Conservation (phyloP, 176 grass and related monocot genomes). For the Triticum aestivum region DNA sequence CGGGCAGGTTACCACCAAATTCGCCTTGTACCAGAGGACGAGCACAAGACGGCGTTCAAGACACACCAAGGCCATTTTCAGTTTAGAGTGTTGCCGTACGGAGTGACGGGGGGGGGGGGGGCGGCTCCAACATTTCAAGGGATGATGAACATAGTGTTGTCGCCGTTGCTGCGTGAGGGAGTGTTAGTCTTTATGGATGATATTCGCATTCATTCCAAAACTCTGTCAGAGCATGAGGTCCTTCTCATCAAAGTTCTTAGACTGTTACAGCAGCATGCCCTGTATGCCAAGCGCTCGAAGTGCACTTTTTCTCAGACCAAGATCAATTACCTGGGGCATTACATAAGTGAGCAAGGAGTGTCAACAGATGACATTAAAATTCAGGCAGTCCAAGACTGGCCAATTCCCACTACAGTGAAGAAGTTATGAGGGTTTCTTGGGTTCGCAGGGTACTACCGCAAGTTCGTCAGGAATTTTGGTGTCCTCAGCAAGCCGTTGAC, state of each 20-base stretch:
- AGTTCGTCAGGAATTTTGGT: not conserved
- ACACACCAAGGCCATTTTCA: not conserved
- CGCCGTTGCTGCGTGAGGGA: accelerated
- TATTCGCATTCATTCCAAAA: not conserved
- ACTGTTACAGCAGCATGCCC: too few relatives aligned
- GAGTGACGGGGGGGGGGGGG: not conserved
- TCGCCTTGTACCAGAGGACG: too few relatives aligned
- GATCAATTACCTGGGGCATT: too few relatives aligned
- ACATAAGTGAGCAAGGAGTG: not conserved
- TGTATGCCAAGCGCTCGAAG: too few relatives aligned
- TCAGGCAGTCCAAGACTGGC: not conserved
- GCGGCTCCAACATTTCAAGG: not conserved
- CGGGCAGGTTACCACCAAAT: too few relatives aligned
- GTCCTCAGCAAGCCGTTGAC: not conserved
- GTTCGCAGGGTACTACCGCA: not conserved
- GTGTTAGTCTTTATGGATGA: not conserved
- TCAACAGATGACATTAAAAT: not conserved
- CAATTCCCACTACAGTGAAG: not conserved
- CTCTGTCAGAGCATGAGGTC: too few relatives aligned
- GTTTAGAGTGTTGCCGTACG: not conserved
- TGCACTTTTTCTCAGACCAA: too few relatives aligned
- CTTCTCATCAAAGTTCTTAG: too few relatives aligned
- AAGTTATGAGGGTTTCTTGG: not conserved
- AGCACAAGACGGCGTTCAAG: too few relatives aligned
- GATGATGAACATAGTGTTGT: not conserved